A percentile compares a stretch with the other conserved stretches of the same genome.
phyloP scores from a whole-genome alignment of 345 rosid genomes.

The Balakata baccata region DNA sequence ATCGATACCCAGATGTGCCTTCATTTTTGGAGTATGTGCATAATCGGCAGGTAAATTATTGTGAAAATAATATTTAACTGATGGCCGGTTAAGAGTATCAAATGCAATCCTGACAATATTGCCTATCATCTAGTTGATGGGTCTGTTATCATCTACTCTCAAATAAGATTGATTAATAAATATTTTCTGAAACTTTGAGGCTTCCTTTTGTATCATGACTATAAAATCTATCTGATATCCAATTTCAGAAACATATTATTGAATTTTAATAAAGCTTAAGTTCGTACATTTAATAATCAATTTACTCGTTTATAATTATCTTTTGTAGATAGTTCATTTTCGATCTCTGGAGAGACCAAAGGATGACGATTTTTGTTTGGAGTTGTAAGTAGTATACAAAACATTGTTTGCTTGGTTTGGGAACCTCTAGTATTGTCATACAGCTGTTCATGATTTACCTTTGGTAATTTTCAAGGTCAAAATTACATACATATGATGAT shows the following conservation, averaged over 20 bases:
- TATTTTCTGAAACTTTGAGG: too few relatives aligned
- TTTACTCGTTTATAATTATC: conserved; percentile 10
- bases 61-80: neutral
- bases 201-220: too few relatives aligned
- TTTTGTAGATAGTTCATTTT: conserved; percentile 72
- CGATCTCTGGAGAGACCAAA: conserved; percentile 81
- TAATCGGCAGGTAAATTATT: conserved; percentile 70
- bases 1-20: conserved; percentile 70
- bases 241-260: too few relatives aligned
- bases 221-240: too few relatives aligned
- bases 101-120: neutral
- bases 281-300: too few relatives aligned
- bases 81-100: neutral
- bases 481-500: conserved; percentile 83
- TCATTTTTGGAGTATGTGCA: conserved; percentile 89
- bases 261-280: too few relatives aligned
- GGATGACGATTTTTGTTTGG: conserved; percentile 88
- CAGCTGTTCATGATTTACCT: conserved; percentile 6
- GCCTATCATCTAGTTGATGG: too few relatives aligned
- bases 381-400: conserved; percentile 59
- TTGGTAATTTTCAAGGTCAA: conserved; percentile 56
- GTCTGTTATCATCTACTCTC: too few relatives aligned
- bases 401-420: neutral
- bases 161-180: too few relatives aligned
- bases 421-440: neutral